These are phyloP conservation scores for Yamadazyma takamatsuzukensis DNA, from an alignment of 805 yeast genomes.

Conservation along the genomic window DNA sequence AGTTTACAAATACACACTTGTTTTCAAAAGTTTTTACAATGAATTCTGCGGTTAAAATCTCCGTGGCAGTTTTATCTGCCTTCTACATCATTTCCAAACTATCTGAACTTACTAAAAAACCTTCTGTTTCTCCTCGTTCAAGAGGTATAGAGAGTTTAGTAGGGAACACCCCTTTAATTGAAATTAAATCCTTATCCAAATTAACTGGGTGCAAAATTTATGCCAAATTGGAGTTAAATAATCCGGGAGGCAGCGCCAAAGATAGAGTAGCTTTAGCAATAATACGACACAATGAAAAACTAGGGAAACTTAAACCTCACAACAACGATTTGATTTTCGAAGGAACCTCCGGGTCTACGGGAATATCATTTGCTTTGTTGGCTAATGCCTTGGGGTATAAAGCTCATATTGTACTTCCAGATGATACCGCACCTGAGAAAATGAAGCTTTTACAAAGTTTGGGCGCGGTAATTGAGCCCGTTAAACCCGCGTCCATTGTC, in stretches of 20 bases:
- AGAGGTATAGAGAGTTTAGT: slow-evolving; percentile 74
- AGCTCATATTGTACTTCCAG: slow-evolving; percentile 92
- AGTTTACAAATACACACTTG: too few relatives aligned
- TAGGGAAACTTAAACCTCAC: slow-evolving; percentile 55
- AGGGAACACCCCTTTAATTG: slow-evolving; percentile 86
- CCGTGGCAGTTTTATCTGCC: slow-evolving; percentile 3
- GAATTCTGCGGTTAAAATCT: too few relatives aligned
- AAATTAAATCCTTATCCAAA: slow-evolving; percentile 64
- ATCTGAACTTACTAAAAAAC: not conserved
- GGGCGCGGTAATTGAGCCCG: slow-evolving; percentile 83
- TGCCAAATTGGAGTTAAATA: slow-evolving; percentile 80
- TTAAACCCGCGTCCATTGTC: slow-evolving; percentile 91
- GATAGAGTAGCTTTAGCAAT: slow-evolving; percentile 91
- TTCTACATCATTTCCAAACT: not conserved
- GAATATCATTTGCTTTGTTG: slow-evolving; percentile 88
- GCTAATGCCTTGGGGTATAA: slow-evolving; percentile 84
- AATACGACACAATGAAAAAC: slow-evolving; percentile 60
- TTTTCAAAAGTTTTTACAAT: too few relatives aligned
- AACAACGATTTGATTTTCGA: slow-evolving; percentile 77
- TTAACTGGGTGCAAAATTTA: slow-evolving; percentile 77
- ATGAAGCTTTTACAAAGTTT: slow-evolving; percentile 62
- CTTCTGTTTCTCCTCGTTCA: slow-evolving; percentile 26
- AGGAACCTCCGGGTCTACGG: slow-evolving; percentile 97
- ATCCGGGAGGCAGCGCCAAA: slow-evolving; percentile 95
- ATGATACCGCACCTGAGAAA: slow-evolving; percentile 87